Evolutionary conservation across 306 rosid species (phyloP).

Genomic region (Castanea crenata): DNA sequence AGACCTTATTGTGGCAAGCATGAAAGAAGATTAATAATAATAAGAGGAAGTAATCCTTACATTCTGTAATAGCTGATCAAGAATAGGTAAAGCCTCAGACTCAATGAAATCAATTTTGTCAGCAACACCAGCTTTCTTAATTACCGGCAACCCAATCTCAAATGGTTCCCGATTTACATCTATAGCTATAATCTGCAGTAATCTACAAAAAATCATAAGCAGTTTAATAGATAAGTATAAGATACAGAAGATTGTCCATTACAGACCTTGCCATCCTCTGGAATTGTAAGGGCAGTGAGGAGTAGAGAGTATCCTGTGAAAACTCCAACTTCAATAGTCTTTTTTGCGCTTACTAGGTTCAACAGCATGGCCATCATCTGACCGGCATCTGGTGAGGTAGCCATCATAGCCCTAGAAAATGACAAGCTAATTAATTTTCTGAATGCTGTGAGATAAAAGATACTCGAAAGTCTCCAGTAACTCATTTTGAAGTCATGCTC

Average conservation of each 20-base stretch:
- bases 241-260: background rate
- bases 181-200: constrained; percentile 54
- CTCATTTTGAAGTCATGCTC: too few species aligned
- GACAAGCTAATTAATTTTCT: too few species aligned
- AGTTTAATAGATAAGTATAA: background rate
- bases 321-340: constrained; percentile 58
- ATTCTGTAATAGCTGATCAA: constrained; percentile 49
- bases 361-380: constrained; percentile 32
- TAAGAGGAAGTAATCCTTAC: constrained; percentile 24
- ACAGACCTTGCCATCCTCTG: constrained; percentile 53
- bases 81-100: constrained; percentile 53
- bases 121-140: constrained; percentile 60
- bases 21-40: background rate
- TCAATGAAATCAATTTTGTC: constrained; percentile 60
- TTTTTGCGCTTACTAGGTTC: constrained; percentile 25
- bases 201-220: background rate
- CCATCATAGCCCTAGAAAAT: constrained; percentile 18
- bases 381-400: constrained; percentile 31
- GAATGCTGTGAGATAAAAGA: too few species aligned
- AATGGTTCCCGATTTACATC: constrained; percentile 43
- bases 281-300: constrained; percentile 61
- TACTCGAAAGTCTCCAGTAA: too few species aligned
- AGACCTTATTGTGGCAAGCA: background rate
- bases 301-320: constrained; percentile 73
- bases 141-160: constrained; percentile 57